Conservation (phyloP, 192 early-diverging fungal species). For the Backusella sp. region DNA sequence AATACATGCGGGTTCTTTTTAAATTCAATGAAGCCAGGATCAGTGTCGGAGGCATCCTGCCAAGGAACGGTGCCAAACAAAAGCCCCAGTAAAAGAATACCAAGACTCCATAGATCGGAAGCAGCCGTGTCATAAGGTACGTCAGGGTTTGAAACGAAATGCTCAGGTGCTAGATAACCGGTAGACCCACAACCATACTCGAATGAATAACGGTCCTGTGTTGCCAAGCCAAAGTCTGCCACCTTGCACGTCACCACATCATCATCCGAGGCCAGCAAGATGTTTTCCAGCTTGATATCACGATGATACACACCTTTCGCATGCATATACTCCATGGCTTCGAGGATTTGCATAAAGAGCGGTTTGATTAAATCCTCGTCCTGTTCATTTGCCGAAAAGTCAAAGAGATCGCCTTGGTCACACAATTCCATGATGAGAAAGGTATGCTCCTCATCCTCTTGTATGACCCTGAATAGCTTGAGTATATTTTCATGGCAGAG, state of each 20-base stretch:
- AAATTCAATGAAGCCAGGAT: slow-evolving; percentile 50
- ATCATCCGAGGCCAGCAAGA: slow-evolving; percentile 46
- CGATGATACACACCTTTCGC: slow-evolving; percentile 84
- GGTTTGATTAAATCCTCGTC: slow-evolving; percentile 55
- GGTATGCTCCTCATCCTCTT: slow-evolving; percentile 85
- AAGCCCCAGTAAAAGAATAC: slow-evolving; percentile 74
- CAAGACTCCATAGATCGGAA: slow-evolving; percentile 78
- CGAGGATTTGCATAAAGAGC: slow-evolving; percentile 77
- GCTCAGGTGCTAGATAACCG: slow-evolving; percentile 86
- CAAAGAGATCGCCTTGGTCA: slow-evolving; percentile 92
- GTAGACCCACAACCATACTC: slow-evolving; percentile 90
- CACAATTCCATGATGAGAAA: slow-evolving; percentile 96
- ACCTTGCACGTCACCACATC: slow-evolving; percentile 52
- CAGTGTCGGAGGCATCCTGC: slow-evolving; percentile 50
- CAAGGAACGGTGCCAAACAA: slow-evolving; percentile 80
- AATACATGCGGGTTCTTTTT: slow-evolving; percentile 46
- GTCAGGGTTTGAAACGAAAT: slow-evolving; percentile 33
- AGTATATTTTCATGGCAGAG: slow-evolving; percentile 86
- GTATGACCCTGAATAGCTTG: slow-evolving; percentile 84
- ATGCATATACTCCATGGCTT: slow-evolving; percentile 82
- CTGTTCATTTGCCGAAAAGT: slow-evolving; percentile 88
- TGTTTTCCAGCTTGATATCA: slow-evolving; percentile 96
- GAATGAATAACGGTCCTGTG: slow-evolving; percentile 64
- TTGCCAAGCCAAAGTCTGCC: slow-evolving; percentile 92
- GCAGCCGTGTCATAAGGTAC: slow-evolving; percentile 52